Evolutionary conservation across 179 eudicot species (phyloP).

Genomic region (Sideroxylon spinosum): DNA sequence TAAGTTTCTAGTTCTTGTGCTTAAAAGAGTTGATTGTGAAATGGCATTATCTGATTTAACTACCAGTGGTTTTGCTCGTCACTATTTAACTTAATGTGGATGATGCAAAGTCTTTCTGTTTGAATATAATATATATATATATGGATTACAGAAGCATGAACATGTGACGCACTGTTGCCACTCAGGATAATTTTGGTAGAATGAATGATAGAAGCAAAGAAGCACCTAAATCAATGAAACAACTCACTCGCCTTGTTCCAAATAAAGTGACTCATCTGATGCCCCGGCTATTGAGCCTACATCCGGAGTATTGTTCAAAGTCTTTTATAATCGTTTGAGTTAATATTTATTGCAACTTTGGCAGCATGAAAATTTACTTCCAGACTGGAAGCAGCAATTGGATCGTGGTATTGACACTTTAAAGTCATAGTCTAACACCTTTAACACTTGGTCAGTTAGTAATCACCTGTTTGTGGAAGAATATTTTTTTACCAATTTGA

Average conservation of each 20-base stretch:
- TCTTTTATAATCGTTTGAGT: background rate
- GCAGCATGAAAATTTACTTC: conserved; percentile 73
- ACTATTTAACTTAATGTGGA: too few relatives aligned
- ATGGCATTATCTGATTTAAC: too few relatives aligned
- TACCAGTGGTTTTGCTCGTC: too few relatives aligned
- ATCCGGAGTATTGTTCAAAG: background rate
- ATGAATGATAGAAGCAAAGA: conserved; percentile 79
- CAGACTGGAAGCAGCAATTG: conserved; percentile 86
- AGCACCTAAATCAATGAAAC: conserved; percentile 71
- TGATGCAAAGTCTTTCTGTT: too few relatives aligned
- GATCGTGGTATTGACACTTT: conserved; percentile 85
- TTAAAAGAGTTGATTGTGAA: too few relatives aligned
- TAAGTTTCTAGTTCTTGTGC: too few relatives aligned
- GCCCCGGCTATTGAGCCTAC: conserved; percentile 64
- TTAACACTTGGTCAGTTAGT: conserved; percentile 71
- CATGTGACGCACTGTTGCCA: too few relatives aligned
- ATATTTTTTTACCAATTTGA: background rate
- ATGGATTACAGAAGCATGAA: too few relatives aligned
- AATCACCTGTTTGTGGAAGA: background rate
- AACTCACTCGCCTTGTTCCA: conserved; percentile 74
- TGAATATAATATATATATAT: too few relatives aligned
- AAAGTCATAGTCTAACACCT: conserved; percentile 69
- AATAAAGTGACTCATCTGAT: conserved; percentile 77
- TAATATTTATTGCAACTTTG: too few relatives aligned
- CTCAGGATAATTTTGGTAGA: conserved; percentile 77